Evolutionary conservation across 805 yeast species (phyloP).

Genomic region (Huiozyma naganishii): DNA sequence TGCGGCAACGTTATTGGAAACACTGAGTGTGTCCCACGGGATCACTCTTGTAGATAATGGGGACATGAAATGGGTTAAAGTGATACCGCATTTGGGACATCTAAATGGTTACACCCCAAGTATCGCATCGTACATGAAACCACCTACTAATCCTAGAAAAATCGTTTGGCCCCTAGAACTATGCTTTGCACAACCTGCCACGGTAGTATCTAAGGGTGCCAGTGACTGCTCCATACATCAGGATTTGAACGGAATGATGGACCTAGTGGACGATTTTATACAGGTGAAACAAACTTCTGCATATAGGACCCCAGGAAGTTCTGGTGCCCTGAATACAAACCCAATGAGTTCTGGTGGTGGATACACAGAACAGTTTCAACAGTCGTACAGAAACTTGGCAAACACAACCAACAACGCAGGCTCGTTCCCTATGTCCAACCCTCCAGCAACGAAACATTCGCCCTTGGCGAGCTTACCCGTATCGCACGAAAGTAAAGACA

Average conservation of each 20-base stretch:
- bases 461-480: not conserved
- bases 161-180: conserved; percentile 66
- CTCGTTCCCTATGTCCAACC: not conserved
- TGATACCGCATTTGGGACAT: conserved; percentile 59
- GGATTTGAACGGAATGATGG: conserved; percentile 25
- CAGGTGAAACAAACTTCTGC: conserved; percentile 31
- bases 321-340: conserved; percentile 17
- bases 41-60: conserved; percentile 17
- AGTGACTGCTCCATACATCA: conserved; percentile 7
- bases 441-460: not conserved
- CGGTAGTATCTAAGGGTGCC: conserved; percentile 4
- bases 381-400: conserved; percentile 12
- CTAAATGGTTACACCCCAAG: conserved; percentile 58
- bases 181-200: conserved; percentile 43
- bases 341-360: conserved; percentile 25
- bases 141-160: conserved; percentile 36
- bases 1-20: conserved; percentile 27
- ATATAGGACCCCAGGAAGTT: conserved; percentile 28
- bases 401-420: not conserved
- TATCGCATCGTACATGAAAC: conserved; percentile 41
- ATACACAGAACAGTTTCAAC: conserved; percentile 25
- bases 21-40: conserved; percentile 32
- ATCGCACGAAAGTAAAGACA: not conserved
- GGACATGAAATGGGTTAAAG: conserved; percentile 47
- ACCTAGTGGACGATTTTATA: conserved; percentile 31